A percentile compares a stretch with the other conserved stretches of the same genome.
phyloP scores from a whole-genome alignment of 305 asterid genomes.

The Fraxinus floribunda region DNA sequence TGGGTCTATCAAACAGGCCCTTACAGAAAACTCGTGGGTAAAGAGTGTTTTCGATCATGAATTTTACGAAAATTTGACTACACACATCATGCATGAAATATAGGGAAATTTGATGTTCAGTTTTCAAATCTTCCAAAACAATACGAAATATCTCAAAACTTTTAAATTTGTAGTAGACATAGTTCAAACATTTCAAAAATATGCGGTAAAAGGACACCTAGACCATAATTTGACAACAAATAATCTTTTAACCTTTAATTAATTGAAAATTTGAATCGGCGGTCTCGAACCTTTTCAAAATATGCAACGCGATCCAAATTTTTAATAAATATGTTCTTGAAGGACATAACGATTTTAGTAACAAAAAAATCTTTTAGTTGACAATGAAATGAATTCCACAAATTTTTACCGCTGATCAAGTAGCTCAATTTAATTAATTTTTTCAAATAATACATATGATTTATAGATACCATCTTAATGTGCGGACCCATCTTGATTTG shows the following conservation, averaged over 20 bases:
- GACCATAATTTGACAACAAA: neutral
- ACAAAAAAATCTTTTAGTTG: neutral
- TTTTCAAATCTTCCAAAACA: neutral
- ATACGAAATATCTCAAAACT: neutral
- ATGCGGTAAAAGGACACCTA: neutral
- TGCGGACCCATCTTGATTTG: neutral
- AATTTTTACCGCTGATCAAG: neutral
- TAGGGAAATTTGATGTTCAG: neutral
- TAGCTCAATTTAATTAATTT: neutral
- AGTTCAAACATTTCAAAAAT: neutral
- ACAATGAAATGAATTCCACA: neutral
- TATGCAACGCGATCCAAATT: no score
- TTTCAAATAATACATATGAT: neutral
- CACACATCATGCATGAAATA: neutral
- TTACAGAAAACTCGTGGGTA: neutral
- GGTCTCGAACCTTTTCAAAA: neutral
- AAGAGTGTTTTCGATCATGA: neutral
- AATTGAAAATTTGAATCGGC: neutral
- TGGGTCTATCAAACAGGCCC: no score
- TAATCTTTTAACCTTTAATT: neutral
- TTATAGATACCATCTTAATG: no score
- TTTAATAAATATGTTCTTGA: neutral
- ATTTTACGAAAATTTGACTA: neutral
- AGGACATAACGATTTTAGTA: neutral
- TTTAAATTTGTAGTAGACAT: no score